These are phyloP conservation scores for Mycosphaerella sp. DNA, from an alignment of 2,329 filamentous ascomycete species.

Conservation along the genomic window DNA sequence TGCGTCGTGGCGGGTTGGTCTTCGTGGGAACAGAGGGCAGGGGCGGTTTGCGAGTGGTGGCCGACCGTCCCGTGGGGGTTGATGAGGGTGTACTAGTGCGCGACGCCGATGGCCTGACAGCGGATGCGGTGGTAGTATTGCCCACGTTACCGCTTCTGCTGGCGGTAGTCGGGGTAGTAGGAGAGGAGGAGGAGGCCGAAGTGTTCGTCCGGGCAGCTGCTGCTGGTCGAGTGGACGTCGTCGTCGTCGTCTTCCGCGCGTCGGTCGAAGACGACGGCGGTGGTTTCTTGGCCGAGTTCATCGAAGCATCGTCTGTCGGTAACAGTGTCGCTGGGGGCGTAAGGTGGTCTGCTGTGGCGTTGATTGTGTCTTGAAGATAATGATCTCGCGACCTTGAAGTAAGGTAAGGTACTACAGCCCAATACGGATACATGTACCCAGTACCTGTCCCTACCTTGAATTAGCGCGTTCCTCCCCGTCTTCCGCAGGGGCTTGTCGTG, in stretches of 20 bases:
- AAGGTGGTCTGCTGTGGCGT: no score
- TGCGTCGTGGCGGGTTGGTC: neutral
- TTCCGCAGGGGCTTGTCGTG: no score
- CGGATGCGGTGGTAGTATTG: neutral
- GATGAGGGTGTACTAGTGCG: neutral
- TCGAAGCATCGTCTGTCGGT: neutral
- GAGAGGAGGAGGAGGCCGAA: slow-evolving; percentile 1
- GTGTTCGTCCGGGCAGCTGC: slow-evolving; percentile 3
- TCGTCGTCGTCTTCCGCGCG: slow-evolving; percentile 8
- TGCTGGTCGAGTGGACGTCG: slow-evolving; percentile 1
- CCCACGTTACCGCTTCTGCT: no score
- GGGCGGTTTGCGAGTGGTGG: neutral
- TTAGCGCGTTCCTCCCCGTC: no score
- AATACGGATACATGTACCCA: no score
- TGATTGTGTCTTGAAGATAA: no score
- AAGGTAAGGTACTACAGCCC: no score
- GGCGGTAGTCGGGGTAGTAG: no score
- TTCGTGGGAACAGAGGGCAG: neutral
- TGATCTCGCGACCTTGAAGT: no score
- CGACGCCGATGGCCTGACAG: slow-evolving; percentile 3
- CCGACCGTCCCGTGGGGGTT: neutral
- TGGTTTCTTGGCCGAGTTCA: slow-evolving; percentile 1
- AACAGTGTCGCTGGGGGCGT: no score
- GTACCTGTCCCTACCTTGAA: no score
- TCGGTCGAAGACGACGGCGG: neutral